Evolutionary conservation across 257 asterid species (phyloP).

Genomic region (Eustoma russellianum): DNA sequence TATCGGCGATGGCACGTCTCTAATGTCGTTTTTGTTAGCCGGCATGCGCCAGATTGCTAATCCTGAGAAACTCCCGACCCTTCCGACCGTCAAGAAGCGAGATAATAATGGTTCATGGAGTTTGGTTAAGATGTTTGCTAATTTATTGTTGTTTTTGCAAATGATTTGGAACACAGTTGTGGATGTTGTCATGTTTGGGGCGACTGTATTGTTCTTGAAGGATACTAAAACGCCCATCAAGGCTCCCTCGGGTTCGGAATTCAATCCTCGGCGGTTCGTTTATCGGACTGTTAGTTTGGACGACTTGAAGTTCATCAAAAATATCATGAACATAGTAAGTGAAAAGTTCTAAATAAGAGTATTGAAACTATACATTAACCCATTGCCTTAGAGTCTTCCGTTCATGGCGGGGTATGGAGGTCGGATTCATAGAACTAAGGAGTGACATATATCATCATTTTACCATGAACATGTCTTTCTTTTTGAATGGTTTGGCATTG

Average conservation of each 20-base stretch:
- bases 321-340: slow-evolving; percentile 16
- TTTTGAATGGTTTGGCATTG: too few relatives aligned
- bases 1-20: slow-evolving; percentile 29
- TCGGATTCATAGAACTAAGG: not conserved
- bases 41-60: slow-evolving; percentile 24
- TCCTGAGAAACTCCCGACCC: slow-evolving; percentile 17
- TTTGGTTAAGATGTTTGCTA: not conserved
- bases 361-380: not conserved
- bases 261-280: slow-evolving; percentile 17
- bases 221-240: slow-evolving; percentile 26
- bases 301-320: slow-evolving; percentile 21
- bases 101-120: not conserved
- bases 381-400: too few relatives aligned
- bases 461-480: not conserved
- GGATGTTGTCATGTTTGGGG: slow-evolving; percentile 19
- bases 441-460: not conserved
- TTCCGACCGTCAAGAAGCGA: slow-evolving; percentile 8
- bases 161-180: slow-evolving; percentile 18
- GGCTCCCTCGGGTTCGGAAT: slow-evolving; percentile 14
- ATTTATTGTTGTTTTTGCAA: slow-evolving; percentile 8
- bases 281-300: slow-evolving; percentile 18
- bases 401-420: too few relatives aligned
- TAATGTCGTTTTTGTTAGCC: slow-evolving; percentile 24
- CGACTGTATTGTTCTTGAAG: slow-evolving; percentile 23
- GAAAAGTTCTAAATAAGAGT: not conserved